Conservation (phyloP, 768 basidiomycete species). For the Phylloporus sp. region DNA sequence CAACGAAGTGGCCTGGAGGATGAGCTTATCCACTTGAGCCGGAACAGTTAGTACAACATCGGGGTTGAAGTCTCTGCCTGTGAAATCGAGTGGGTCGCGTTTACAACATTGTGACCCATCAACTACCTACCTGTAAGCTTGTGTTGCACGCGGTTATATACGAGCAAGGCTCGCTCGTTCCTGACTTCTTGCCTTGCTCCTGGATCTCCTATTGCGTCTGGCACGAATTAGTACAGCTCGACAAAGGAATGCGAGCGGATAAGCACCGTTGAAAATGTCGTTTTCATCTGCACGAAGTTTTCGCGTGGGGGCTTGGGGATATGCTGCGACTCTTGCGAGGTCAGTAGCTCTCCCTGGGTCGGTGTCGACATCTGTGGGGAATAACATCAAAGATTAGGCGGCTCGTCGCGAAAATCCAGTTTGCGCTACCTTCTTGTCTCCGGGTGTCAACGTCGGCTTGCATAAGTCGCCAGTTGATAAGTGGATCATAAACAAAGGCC, state of each 20-base stretch:
- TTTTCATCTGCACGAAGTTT: constrained; percentile 89
- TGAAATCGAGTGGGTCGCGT: not conserved
- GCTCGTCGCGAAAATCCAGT: not conserved
- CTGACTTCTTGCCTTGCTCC: constrained; percentile 77
- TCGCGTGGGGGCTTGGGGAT: constrained; percentile 75
- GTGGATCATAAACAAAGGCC: constrained; percentile 96
- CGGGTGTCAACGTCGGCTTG: constrained; percentile 74
- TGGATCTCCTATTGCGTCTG: constrained; percentile 45
- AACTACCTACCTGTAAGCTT: constrained; percentile 76
- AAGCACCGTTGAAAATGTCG: constrained; percentile 84
- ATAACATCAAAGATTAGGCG: constrained; percentile 1
- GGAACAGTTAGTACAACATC: constrained; percentile 67
- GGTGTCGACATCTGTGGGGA: constrained; percentile 35
- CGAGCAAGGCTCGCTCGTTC: constrained; percentile 84
- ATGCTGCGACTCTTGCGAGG: constrained; percentile 59
- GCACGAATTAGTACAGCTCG: constrained; percentile 3
- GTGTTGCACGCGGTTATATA: constrained; percentile 91
- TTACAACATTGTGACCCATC: not conserved
- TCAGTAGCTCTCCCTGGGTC: constrained; percentile 57
- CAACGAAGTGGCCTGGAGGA: constrained; percentile 86
- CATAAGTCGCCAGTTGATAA: constrained; percentile 95
- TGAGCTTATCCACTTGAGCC: constrained; percentile 87
- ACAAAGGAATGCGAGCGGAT: constrained; percentile 7
- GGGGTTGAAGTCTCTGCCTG: constrained; percentile 92
- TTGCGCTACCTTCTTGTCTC: constrained; percentile 56